A percentile compares a stretch with the other conserved stretches of the same genome.
phyloP scores from a whole-genome alignment of 169 alveolate genomes.

The Toxoplasma gondii region DNA sequence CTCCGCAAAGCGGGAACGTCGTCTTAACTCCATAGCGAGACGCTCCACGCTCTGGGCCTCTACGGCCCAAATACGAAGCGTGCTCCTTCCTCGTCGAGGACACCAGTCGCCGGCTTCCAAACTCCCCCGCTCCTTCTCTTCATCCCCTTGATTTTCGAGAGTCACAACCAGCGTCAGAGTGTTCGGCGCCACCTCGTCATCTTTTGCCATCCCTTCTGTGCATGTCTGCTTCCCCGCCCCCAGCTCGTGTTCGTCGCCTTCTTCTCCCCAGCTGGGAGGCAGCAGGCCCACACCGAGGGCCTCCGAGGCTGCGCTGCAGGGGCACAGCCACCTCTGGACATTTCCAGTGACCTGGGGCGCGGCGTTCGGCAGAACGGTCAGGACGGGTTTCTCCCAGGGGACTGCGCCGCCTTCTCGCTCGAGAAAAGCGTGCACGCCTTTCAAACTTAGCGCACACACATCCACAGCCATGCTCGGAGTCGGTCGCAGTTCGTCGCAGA shows the following conservation, averaged over 20 bases:
- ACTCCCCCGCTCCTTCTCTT: neutral
- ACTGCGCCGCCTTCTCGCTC: neutral
- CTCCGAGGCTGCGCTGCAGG: neutral
- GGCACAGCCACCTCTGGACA: constrained; percentile 1
- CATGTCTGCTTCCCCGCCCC: neutral
- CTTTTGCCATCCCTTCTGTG: neutral
- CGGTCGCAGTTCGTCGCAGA: neutral
- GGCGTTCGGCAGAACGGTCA: neutral
- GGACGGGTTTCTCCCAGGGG: neutral
- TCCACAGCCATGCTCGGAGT: neutral
- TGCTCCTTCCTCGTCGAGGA: neutral
- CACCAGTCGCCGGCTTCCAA: neutral
- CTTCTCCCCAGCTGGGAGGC: neutral
- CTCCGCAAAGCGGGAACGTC: neutral
- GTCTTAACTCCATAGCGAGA: neutral
- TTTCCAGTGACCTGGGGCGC: neutral
- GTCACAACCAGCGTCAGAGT: neutral
- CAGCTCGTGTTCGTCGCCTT: neutral
- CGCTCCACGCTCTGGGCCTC: neutral
- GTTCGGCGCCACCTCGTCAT: neutral
- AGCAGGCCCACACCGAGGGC: constrained; percentile 18
- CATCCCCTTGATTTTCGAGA: neutral
- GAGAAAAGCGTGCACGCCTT: neutral
- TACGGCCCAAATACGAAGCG: constrained; percentile 1
- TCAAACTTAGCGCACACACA: constrained; percentile 16